Percentiles rank a stretch among this genome's conserved stretches.
Evolutionary conservation across 768 basidiomycete species (phyloP).

Genomic region (Calvatia gigantea): DNA sequence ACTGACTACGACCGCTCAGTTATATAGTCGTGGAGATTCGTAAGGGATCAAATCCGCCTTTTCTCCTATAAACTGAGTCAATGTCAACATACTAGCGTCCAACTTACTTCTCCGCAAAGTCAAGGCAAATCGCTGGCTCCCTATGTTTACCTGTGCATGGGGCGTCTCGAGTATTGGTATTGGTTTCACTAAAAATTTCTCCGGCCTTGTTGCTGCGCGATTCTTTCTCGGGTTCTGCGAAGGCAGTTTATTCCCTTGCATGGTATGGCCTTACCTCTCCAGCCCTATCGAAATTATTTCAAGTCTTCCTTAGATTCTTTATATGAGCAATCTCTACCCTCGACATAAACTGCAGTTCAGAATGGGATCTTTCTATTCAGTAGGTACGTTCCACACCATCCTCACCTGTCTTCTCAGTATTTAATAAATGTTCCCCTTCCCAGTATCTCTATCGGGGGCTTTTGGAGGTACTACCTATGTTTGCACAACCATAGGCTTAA

Average conservation of each 20-base stretch:
- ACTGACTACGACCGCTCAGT: not conserved
- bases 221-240: constrained; percentile 26
- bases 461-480: constrained; percentile 44
- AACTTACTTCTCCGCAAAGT: not conserved
- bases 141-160: constrained; percentile 3
- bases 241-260: constrained; percentile 30
- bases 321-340: constrained; percentile 34
- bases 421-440: constrained; percentile 27
- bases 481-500: not conserved
- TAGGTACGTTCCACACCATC: constrained; percentile 27
- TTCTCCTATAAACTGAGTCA: not conserved
- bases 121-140: constrained; percentile 1
- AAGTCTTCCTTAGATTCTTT: constrained; percentile 19
- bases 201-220: constrained; percentile 22
- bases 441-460: constrained; percentile 26
- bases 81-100: not conserved
- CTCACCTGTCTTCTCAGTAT: constrained; percentile 25
- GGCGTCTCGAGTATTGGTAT: not conserved
- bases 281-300: not conserved
- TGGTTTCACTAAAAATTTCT: constrained; percentile 25
- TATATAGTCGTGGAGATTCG: constrained; percentile 5
- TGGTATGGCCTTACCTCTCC: constrained; percentile 16
- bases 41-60: not conserved
- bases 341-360: constrained; percentile 28
- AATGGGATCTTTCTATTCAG: constrained; percentile 36